Base-by-base conservation (phyloP, 768 basidiomycete genomes). In the Calocybe cyanea region DNA sequence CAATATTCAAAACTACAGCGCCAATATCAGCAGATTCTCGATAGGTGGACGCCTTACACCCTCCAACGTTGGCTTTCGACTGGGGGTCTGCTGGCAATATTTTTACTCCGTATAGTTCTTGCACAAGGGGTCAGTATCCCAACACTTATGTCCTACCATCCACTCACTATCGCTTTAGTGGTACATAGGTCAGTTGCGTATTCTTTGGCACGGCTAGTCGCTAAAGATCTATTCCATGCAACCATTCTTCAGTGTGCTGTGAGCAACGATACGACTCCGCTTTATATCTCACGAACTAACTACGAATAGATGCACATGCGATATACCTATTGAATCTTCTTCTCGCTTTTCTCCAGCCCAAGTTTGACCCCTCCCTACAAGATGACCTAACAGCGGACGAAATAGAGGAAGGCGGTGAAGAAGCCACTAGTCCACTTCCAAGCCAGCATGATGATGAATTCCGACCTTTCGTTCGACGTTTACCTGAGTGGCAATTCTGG, bases 401-500 rank as follows among this genome's bases (percentile, higher is more conserved):
- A 60, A 87, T 96, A 15, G 96, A 99, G 57, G 94, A 92, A 61
- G 88, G 85, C 2, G 73, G 74, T n/a, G 78, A 75, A 21, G 62
- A 62, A 7, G 64, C 72, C 4, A 48, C 64, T 17, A 70, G 63
- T 51, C 75, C 83, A 1, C 74, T 89, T 19, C 88, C 87, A 56
- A 81, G 69, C 68, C 67, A 73, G 48, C 68, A 72, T 40, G 95
- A 99, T 60, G 96, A 97, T 52, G 96, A 99, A 60, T 98, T 99
- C 68, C 73, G 94, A 49, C 96, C 96, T 4, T 99, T 99, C 64
- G 93, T 99, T 47, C 75, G 96, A 54, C 74, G 96, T 45, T 69
- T 99, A 51, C 96, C 96, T 25, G 92, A 95, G 69, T 95, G 92
- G 90, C 88, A 94, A 62, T 94, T 94, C 65, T 95, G 92, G 92